Percentiles rank a stretch among this genome's conserved stretches.
Evolutionary conservation across 2,329 filamentous ascomycete species (phyloP).

Genomic region (Colletotrichum neosansevieriae): DNA sequence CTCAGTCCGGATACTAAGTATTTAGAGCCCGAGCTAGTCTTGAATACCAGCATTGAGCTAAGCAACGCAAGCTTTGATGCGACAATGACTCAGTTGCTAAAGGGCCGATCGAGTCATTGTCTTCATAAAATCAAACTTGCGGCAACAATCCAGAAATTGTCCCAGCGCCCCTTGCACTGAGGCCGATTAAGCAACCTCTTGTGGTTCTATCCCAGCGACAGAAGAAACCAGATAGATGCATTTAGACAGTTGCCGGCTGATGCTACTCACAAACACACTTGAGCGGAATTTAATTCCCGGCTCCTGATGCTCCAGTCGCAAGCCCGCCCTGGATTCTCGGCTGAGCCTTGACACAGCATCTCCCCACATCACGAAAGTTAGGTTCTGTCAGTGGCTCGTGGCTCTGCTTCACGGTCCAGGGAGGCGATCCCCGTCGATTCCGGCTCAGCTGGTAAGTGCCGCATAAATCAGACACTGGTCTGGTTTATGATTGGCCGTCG

Average conservation of each 20-base stretch:
- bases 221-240: background rate
- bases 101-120: background rate
- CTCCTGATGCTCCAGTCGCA: background rate
- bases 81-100: background rate
- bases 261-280: no score
- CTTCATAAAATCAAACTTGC: background rate
- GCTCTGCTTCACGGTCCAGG: background rate
- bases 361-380: no score
- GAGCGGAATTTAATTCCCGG: no score
- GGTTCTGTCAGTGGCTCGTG: background rate
- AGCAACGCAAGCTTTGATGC: background rate
- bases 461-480: slow-evolving; percentile 17
- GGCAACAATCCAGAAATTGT: no score
- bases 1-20: background rate
- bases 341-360: slow-evolving; percentile 4
- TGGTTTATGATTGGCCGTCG: background rate
- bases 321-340: no score
- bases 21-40: background rate
- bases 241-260: no score
- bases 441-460: background rate
- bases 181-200: no score
- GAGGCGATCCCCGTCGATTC: slow-evolving; percentile 1
- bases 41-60: background rate
- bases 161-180: background rate
- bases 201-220: background rate